phyloP scores from a whole-genome alignment of 148 eudicot species.

The Rhododendron ovatum region DNA sequence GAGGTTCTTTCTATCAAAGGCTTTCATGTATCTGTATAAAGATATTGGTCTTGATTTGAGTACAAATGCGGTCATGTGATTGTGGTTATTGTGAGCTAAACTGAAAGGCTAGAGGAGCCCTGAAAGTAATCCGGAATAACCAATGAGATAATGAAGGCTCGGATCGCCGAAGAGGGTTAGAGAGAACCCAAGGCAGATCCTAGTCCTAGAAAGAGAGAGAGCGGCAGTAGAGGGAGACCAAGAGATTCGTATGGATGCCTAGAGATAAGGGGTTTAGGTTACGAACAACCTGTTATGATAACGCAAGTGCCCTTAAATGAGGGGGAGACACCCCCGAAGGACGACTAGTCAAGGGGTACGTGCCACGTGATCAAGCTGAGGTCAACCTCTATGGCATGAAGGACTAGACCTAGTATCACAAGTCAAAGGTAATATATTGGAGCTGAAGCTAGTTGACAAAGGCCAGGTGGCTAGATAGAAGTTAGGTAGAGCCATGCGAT shows the following conservation, averaged over 20 bases:
- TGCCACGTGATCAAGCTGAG: not conserved
- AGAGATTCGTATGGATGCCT: no score
- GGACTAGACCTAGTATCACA: not conserved
- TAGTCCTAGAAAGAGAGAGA: no score
- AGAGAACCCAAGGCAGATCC: no score
- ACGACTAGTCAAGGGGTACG: not conserved
- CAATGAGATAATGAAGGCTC: no score
- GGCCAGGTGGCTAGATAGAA: not conserved
- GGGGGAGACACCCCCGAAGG: not conserved
- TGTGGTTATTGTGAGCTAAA: not conserved
- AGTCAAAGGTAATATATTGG: not conserved
- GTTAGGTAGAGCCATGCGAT: not conserved
- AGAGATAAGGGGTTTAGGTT: no score
- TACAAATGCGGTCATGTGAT: not conserved
- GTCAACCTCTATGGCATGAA: not conserved
- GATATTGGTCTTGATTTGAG: not conserved
- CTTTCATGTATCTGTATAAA: not conserved
- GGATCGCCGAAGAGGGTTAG: no score
- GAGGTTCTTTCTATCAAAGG: constrained; percentile 1
- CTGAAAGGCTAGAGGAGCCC: not conserved
- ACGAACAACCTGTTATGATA: not conserved
- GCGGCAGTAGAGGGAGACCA: no score
- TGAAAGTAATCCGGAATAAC: no score
- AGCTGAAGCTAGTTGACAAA: not conserved
- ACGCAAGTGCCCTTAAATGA: not conserved